Conservation (phyloP, 805 yeast species). For the Saccharomycopsis sp. region DNA sequence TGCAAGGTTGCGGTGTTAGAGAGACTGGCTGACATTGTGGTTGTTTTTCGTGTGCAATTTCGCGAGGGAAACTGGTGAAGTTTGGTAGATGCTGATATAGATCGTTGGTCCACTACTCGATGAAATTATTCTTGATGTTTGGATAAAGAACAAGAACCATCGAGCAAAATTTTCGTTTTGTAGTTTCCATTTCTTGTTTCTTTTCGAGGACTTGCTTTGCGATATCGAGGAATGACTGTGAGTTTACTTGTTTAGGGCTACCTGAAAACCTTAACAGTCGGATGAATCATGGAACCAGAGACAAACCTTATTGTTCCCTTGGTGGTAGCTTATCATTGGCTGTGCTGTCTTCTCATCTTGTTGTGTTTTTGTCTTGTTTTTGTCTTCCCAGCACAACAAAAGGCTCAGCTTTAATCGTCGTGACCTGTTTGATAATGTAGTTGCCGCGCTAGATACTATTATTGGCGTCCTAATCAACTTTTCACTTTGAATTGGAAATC, state of each 20-base stretch:
- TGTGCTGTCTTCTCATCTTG: neutral
- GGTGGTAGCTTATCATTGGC: neutral
- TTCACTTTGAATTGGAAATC: no score
- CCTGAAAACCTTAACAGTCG: neutral
- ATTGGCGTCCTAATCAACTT: no score
- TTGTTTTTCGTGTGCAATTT: neutral
- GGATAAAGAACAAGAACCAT: no score
- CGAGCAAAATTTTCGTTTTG: neutral
- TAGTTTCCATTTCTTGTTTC: neutral
- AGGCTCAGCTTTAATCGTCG: no score
- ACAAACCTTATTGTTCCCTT: neutral
- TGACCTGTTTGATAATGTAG: no score
- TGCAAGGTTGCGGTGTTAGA: constrained; percentile 64
- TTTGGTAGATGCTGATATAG: no score
- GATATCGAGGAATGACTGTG: neutral
- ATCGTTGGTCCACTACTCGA: no score
- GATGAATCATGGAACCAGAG: neutral
- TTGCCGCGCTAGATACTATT: no score
- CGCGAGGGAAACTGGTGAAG: no score
- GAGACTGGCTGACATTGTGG: neutral
- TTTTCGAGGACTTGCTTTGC: neutral
- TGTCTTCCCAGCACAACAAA: neutral
- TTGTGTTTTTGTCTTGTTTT: neutral
- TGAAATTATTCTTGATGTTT: no score
- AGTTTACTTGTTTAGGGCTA: neutral